Evolutionary conservation across 73 alveolate genomes (phyloP).

Genomic region (Symbiodinium pilosum): DNA sequence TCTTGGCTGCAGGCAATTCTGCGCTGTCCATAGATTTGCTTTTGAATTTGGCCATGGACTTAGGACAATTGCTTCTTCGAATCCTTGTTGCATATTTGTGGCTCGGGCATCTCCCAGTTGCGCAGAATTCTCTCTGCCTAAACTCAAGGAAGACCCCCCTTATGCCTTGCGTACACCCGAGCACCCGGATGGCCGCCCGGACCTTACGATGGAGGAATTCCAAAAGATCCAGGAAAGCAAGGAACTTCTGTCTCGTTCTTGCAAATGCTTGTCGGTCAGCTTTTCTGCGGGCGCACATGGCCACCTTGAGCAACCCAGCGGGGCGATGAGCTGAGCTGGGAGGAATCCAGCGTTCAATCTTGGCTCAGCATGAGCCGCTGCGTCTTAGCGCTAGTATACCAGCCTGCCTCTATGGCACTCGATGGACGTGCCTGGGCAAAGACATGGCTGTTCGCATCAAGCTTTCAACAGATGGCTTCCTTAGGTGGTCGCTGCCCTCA

Average conservation of each 20-base stretch:
- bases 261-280: background rate
- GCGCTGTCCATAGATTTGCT: background rate
- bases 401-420: background rate
- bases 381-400: background rate
- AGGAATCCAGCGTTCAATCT: background rate
- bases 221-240: background rate
- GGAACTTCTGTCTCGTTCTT: background rate
- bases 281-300: constrained; percentile 4
- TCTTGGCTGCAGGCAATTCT: background rate
- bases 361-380: background rate
- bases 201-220: background rate
- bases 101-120: background rate
- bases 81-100: background rate
- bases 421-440: background rate
- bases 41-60: background rate
- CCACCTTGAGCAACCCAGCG: constrained; percentile 16
- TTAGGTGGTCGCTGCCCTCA: background rate
- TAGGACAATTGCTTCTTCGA: background rate
- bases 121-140: background rate
- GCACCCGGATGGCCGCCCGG: background rate
- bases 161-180: background rate
- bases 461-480: background rate
- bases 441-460: background rate
- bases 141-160: background rate
- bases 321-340: constrained; percentile 39